Percentiles rank a stretch among this genome's conserved stretches.
phyloP scores from a whole-genome alignment of 805 yeast genomes.

The Wickerhamomyces queroliae region DNA sequence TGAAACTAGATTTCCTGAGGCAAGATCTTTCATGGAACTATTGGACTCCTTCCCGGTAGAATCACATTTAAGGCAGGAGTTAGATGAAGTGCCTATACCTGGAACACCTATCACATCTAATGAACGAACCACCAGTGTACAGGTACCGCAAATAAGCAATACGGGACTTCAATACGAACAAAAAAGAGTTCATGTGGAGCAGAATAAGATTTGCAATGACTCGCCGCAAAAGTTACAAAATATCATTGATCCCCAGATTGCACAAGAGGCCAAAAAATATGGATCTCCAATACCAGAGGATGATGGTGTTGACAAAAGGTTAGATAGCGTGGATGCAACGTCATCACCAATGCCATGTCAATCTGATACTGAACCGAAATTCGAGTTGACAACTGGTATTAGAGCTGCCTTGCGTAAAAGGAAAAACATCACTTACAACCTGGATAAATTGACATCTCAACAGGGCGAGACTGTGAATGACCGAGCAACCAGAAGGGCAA shows the following conservation, averaged over 20 bases:
- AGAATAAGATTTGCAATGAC: too few relatives aligned
- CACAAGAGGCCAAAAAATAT: too few relatives aligned
- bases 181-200: too few relatives aligned
- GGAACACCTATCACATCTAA: too few relatives aligned
- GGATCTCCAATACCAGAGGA: too few relatives aligned
- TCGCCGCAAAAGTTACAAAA: too few relatives aligned
- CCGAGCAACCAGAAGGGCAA: neutral
- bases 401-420: neutral
- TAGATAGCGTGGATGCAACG: neutral
- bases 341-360: neutral
- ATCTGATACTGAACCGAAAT: neutral
- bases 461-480: neutral
- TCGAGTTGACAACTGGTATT: neutral
- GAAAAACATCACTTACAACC: neutral
- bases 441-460: neutral
- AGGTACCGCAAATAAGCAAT: too few relatives aligned
- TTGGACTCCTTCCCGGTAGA: conserved; percentile 4
- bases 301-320: too few relatives aligned
- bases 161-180: too few relatives aligned
- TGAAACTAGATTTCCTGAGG: conserved; percentile 16
- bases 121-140: too few relatives aligned
- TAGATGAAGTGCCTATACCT: neutral
- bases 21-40: conserved; percentile 11
- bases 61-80: neutral
- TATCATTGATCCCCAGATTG: too few relatives aligned